phyloP scores from a whole-genome alignment of 805 yeast species.

The Lipomyces anomalus region DNA sequence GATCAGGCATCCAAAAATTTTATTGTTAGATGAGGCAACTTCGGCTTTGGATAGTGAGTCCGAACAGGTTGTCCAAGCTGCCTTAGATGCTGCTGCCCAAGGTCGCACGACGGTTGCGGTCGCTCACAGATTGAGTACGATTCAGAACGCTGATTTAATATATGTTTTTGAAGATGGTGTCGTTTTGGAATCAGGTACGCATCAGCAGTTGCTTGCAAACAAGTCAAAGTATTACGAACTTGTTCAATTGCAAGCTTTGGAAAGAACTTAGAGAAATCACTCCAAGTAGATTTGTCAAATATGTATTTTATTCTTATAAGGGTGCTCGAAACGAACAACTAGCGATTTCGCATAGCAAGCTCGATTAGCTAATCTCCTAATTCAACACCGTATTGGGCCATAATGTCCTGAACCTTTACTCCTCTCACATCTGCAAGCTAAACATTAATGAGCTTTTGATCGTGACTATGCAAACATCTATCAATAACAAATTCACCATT shows the following conservation, averaged over 20 bases:
- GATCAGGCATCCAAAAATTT: slow-evolving; percentile 52
- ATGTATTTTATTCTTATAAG: too few species aligned
- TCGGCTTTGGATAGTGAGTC: slow-evolving; percentile 54
- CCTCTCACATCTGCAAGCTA: slow-evolving; percentile 20
- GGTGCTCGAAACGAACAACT: too few species aligned
- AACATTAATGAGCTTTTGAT: background rate
- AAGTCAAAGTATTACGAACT: slow-evolving; percentile 38
- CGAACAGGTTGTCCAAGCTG: slow-evolving; percentile 57
- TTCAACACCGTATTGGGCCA: slow-evolving; percentile 16
- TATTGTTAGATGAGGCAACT: too few species aligned
- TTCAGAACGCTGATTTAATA: slow-evolving; percentile 48
- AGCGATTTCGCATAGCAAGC: too few species aligned
- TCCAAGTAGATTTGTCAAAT: too few species aligned
- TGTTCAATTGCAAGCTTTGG: slow-evolving; percentile 40
- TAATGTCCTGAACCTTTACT: slow-evolving; percentile 12
- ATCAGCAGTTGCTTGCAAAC: slow-evolving; percentile 38
- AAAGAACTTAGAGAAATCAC: too few species aligned
- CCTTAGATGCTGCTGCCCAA: too few species aligned
- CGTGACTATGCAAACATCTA: background rate
- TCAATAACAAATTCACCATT: slow-evolving; percentile 35
- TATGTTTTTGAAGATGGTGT: slow-evolving; percentile 50
- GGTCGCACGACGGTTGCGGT: slow-evolving; percentile 67
- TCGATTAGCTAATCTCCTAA: slow-evolving; percentile 7
- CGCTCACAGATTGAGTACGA: slow-evolving; percentile 67
- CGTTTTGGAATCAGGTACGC: slow-evolving; percentile 49